Percentiles rank a stretch among this genome's conserved stretches.
phyloP scores from a whole-genome alignment of 2,329 filamentous ascomycete genomes.

The Exophiala sp. region DNA sequence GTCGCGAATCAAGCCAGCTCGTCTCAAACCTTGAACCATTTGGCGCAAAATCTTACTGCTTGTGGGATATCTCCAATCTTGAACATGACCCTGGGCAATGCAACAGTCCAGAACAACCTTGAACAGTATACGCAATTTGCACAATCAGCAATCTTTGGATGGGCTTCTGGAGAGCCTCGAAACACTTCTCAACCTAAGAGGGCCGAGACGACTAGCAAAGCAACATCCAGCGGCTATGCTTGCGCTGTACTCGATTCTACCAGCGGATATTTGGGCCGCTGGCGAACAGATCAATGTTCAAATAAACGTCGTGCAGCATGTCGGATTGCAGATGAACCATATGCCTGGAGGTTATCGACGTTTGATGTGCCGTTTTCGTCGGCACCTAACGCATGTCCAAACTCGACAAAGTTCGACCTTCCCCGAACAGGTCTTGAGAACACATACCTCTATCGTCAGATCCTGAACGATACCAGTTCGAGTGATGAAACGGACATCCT shows the following conservation, averaged over 20 bases:
- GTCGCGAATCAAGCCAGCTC: conserved; percentile 24
- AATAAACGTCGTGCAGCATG: conserved; percentile 54
- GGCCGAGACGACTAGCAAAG: conserved; percentile 18
- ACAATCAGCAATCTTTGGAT: conserved; percentile 57
- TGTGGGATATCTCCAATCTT: conserved; percentile 62
- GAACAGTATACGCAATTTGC: conserved; percentile 48
- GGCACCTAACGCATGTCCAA: conserved; percentile 47
- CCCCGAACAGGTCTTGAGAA: conserved; percentile 64
- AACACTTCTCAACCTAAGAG: conserved; percentile 38
- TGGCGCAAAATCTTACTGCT: conserved; percentile 44
- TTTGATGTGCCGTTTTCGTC: conserved; percentile 42
- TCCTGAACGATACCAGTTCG: conserved; percentile 33
- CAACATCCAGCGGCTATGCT: conserved; percentile 39
- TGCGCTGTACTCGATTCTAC: conserved; percentile 56
- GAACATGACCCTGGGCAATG: conserved; percentile 53
- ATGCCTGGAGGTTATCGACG: conserved; percentile 54
- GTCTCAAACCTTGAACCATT: conserved; percentile 29
- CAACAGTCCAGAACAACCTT: conserved; percentile 33
- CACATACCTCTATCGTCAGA: conserved; percentile 50
- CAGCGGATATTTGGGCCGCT: conserved; percentile 45
- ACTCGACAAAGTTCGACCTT: conserved; percentile 50
- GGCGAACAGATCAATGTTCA: conserved; percentile 57
- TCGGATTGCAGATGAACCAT: conserved; percentile 52
- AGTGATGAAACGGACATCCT: conserved; percentile 25
- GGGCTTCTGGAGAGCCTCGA: conserved; percentile 55